A percentile compares a stretch with the other conserved stretches of the same genome.
Evolutionary conservation across 164 flowering plant genomes (phyloP).

Genomic region (Cinnamomum chago): DNA sequence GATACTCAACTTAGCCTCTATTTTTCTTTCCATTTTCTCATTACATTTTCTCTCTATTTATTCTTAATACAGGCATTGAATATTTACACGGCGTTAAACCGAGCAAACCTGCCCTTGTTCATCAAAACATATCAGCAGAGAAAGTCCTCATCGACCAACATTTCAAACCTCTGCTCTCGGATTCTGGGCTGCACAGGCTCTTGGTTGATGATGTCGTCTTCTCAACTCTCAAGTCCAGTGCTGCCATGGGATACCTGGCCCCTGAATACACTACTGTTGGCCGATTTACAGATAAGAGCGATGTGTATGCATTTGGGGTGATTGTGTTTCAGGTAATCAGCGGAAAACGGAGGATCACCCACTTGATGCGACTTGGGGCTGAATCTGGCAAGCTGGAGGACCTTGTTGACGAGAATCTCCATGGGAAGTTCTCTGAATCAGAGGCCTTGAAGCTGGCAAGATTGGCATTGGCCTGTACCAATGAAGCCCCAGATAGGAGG

Average conservation of each 20-base stretch:
- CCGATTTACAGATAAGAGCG: constrained; percentile 83
- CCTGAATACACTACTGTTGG: constrained; percentile 92
- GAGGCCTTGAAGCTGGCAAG: constrained; percentile 63
- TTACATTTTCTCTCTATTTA: neutral
- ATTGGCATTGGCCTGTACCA: constrained; percentile 65
- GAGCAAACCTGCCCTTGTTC: constrained; percentile 58
- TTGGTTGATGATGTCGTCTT: constrained; percentile 82
- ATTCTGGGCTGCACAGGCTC: constrained; percentile 78
- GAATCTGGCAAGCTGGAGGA: constrained; percentile 52
- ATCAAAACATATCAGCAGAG: constrained; percentile 84
- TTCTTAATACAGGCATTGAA: constrained; percentile 49
- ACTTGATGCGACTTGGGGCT: constrained; percentile 36
- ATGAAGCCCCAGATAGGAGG: constrained; percentile 58
- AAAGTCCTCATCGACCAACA: constrained; percentile 69
- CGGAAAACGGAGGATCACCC: constrained; percentile 54
- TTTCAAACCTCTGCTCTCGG: constrained; percentile 66
- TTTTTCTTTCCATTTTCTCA: neutral
- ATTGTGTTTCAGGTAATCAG: constrained; percentile 66
- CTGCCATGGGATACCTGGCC: constrained; percentile 97
- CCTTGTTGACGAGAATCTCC: constrained; percentile 63
- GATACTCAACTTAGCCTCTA: neutral
- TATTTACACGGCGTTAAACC: constrained; percentile 59
- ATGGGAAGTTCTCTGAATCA: constrained; percentile 49
- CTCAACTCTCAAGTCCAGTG: constrained; percentile 81
- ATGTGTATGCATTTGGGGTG: constrained; percentile 86